Conservation (phyloP, 495 filamentous ascomycete genomes). For the Aspergillus baeticus region DNA sequence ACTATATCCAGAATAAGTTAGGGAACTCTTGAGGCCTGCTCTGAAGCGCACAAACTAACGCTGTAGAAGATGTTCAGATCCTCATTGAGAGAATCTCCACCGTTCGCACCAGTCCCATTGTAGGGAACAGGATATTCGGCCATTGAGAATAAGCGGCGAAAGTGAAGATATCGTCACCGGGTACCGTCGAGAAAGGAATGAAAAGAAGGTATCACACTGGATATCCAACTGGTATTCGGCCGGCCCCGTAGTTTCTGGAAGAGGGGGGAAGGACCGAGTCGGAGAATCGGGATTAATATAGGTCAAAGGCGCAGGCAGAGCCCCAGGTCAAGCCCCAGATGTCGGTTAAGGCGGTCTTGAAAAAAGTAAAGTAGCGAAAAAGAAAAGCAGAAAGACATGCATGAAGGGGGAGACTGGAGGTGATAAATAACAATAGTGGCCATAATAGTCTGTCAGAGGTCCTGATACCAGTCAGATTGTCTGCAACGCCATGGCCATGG, state of each 20-base stretch:
- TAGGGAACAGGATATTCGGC: conserved; percentile 50
- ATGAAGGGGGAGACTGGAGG: conserved; percentile 14
- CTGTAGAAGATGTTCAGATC: conserved; percentile 83
- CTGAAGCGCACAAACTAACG: conserved; percentile 45
- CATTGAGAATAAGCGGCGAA: conserved; percentile 26
- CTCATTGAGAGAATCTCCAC: conserved; percentile 71
- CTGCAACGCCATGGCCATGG: conserved; percentile 8
- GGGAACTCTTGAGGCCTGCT: neutral
- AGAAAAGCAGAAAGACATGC: conserved; percentile 6
- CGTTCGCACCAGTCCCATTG: conserved; percentile 61
- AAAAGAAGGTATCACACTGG: conserved; percentile 13
- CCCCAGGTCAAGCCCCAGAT: conserved; percentile 3
- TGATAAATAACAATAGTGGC: conserved; percentile 28
- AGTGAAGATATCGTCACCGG: conserved; percentile 9
- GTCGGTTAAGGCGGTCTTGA: neutral
- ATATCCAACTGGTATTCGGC: conserved; percentile 11
- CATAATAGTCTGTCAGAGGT: conserved; percentile 10
- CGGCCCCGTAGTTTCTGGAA: conserved; percentile 3
- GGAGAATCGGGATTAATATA: neutral
- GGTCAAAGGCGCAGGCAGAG: conserved; percentile 1
- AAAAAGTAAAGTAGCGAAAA: conserved; percentile 11
- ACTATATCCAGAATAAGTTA: conserved; percentile 41
- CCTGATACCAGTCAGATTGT: conserved; percentile 24
- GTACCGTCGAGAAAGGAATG: conserved; percentile 10
- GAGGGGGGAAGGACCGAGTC: neutral